Percentiles rank a stretch among this genome's conserved stretches.
Evolutionary conservation across 345 rosid species (phyloP).

Genomic region (Gossypioides kirkii): DNA sequence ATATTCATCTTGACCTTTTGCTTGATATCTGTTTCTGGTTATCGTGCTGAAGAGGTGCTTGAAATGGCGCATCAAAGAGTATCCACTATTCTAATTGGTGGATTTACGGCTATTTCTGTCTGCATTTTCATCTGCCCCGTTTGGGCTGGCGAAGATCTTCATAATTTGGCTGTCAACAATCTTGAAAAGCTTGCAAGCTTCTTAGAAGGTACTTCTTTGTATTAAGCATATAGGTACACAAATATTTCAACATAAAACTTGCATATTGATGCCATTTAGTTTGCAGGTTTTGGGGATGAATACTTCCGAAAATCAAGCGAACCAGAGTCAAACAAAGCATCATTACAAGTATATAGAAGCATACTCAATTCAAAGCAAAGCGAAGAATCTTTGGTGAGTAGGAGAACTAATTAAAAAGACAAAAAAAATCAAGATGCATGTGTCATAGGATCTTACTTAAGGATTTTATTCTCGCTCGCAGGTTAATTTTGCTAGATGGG

Average conservation of each 20-base stretch:
- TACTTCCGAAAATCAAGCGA: conserved; percentile 31
- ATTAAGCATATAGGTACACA: background rate
- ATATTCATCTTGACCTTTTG: conserved; percentile 77
- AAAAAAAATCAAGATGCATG: background rate
- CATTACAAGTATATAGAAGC: conserved; percentile 44
- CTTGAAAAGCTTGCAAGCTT: conserved; percentile 50
- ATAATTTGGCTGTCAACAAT: conserved; percentile 43
- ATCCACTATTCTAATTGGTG: conserved; percentile 62
- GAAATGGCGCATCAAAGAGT: conserved; percentile 51
- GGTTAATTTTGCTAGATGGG: conserved; percentile 89
- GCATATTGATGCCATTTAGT: background rate
- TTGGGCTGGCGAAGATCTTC: conserved; percentile 72
- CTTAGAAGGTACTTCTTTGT: conserved; percentile 41
- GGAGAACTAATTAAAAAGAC: background rate
- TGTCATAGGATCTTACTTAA: background rate
- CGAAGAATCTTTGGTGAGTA: conserved; percentile 72
- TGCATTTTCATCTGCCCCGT: conserved; percentile 55
- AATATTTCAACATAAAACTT: background rate
- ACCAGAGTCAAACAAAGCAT: conserved; percentile 25
- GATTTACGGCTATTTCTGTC: conserved; percentile 36
- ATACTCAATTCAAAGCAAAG: conserved; percentile 51
- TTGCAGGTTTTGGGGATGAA: conserved; percentile 57
- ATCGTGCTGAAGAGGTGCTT: conserved; percentile 46
- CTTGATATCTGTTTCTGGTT: conserved; percentile 66
- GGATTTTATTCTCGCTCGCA: conserved; percentile 10